A percentile compares a stretch with the other conserved stretches of the same genome.
These are phyloP conservation scores for Blakeslea trispora DNA, from an alignment of 371 early-diverging fungal species.

Conservation along the genomic window DNA sequence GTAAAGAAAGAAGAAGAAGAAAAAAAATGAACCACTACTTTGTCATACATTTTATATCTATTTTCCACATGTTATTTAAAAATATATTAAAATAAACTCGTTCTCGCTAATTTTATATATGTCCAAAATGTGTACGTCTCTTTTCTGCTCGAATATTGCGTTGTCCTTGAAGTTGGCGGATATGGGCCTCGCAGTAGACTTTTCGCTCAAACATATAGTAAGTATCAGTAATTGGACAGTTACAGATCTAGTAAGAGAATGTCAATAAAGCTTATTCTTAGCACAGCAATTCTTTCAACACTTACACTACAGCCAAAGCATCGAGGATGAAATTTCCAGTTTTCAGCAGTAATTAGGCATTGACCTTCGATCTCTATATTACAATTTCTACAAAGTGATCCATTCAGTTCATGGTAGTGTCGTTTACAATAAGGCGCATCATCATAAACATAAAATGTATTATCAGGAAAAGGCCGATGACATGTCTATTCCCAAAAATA, in stretches of 20 bases:
- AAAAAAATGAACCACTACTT: no score
- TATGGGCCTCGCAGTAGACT: conserved; percentile 81
- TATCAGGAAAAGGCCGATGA: conserved; percentile 80
- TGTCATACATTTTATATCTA: background rate
- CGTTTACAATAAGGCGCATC: conserved; percentile 81
- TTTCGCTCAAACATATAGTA: conserved; percentile 79
- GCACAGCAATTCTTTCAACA: conserved; percentile 1
- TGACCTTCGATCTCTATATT: conserved; percentile 83
- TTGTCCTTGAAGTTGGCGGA: conserved; percentile 65
- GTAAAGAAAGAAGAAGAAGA: background rate
- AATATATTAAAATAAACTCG: background rate
- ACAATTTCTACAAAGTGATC: conserved; percentile 78
- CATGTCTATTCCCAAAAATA: conserved; percentile 68
- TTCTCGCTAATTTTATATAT: conserved; percentile 22
- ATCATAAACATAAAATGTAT: conserved; percentile 83
- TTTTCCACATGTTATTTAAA: background rate
- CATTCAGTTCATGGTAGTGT: conserved; percentile 83
- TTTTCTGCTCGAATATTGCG: conserved; percentile 67
- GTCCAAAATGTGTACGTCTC: conserved; percentile 66
- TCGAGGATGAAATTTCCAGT: conserved; percentile 50
- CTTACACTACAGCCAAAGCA: conserved; percentile 49
- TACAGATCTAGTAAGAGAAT: conserved; percentile 57
- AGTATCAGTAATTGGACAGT: conserved; percentile 67
- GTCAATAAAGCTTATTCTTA: conserved; percentile 42
- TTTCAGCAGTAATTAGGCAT: conserved; percentile 80